phyloP scores from a whole-genome alignment of 257 asterid species.

The Agastache rugosa region DNA sequence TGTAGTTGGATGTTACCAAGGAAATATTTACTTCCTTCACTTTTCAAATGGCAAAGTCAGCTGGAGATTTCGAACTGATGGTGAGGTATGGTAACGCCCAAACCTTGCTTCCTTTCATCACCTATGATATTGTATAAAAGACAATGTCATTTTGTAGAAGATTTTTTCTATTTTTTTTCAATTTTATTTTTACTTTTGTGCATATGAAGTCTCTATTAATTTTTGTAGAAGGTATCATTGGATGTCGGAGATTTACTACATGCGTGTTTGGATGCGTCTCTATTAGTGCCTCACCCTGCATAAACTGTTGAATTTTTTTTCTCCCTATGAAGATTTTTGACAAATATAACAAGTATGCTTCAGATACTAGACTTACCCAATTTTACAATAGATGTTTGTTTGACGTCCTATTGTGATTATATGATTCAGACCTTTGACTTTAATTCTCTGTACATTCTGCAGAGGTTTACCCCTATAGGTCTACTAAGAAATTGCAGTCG shows the following conservation, averaged over 20 bases:
- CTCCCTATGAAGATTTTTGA: background rate
- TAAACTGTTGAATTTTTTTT: background rate
- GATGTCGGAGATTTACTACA: background rate
- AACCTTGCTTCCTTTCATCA: slow-evolving; percentile 9
- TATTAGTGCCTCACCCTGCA: background rate
- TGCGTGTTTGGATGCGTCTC: background rate
- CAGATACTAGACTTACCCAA: background rate
- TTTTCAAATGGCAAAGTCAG: slow-evolving; percentile 68
- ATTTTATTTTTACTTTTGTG: background rate
- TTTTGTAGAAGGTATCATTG: background rate
- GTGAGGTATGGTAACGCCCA: slow-evolving; percentile 64
- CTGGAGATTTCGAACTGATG: slow-evolving; percentile 80
- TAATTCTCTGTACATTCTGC: too few species aligned
- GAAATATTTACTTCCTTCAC: slow-evolving; percentile 75
- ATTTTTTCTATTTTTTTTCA: background rate
- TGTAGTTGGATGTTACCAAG: slow-evolving; percentile 89
- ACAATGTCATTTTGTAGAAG: background rate
- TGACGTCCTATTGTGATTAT: too few species aligned
- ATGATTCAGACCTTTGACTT: too few species aligned
- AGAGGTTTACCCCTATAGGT: too few species aligned
- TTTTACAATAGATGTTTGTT: too few species aligned
- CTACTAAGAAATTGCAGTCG: too few species aligned
- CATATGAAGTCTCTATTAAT: background rate
- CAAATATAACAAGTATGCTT: background rate
- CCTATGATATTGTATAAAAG: background rate